phyloP scores from a whole-genome alignment of 768 basidiomycete species.

The Pulveroboletus sp. region DNA sequence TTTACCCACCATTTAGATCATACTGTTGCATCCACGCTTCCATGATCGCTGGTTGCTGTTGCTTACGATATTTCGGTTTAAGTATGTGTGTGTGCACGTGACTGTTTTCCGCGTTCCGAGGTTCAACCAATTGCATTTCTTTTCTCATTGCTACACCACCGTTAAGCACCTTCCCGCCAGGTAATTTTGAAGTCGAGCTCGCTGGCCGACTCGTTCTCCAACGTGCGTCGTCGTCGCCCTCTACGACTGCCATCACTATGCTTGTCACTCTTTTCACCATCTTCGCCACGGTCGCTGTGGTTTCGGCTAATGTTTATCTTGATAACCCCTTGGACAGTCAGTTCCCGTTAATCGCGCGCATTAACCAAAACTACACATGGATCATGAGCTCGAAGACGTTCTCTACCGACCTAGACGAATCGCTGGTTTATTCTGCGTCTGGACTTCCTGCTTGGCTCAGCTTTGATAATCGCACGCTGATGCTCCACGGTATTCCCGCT shows the following conservation, averaged over 20 bases:
- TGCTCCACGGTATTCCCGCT: conserved; percentile 68
- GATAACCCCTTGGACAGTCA: conserved; percentile 64
- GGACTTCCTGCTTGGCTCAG: conserved; percentile 70
- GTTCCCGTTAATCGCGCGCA: conserved; percentile 72
- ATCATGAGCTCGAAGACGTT: conserved; percentile 65
- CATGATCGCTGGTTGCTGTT: conserved; percentile 3
- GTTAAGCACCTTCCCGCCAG: conserved; percentile 4
- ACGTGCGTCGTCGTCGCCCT: conserved; percentile 35
- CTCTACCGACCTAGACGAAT: conserved; percentile 37
- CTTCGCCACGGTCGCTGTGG: conserved; percentile 36
- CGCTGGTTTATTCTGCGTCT: conserved; percentile 50
- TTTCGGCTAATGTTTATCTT: conserved; percentile 46
- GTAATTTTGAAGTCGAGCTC: conserved; percentile 38
- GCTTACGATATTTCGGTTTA: conserved; percentile 10
- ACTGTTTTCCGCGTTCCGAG: conserved; percentile 12
- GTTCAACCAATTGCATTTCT: conserved; percentile 13
- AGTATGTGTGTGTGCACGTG: conserved; percentile 21
- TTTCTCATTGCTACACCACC: conserved; percentile 2
- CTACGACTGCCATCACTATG: conserved; percentile 59
- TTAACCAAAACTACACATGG: conserved; percentile 63
- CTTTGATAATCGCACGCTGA: conserved; percentile 57
- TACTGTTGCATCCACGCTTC: conserved; percentile 11
- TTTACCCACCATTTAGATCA: conserved; percentile 20
- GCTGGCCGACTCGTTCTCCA: conserved; percentile 52
- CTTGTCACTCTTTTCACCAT: conserved; percentile 53